Evolutionary conservation across 2,329 filamentous ascomycete genomes (phyloP), one percentile per base, ranked within the genome.

Genomic region (Byssothecium circinans): DNA sequence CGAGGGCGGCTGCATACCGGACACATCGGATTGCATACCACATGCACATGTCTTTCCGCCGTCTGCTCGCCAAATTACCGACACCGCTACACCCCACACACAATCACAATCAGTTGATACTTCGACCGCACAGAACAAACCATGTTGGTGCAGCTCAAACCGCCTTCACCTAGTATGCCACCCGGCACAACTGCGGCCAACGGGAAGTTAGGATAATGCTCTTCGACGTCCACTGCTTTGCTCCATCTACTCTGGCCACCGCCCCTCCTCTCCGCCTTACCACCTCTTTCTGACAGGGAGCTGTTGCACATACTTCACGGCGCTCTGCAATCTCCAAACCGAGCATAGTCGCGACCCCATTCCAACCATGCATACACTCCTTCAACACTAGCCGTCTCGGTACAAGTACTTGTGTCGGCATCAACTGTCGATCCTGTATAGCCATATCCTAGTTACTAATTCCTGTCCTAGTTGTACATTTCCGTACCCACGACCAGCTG

Each of bases 1-100:
- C 49, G 36, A 45, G 50, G 42, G 44, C 35, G 37, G 49, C 43
- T 56, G 56, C 57, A 58, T 58, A 37, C 52, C 54, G 41, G 35
- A 36, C 39, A 37, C 25, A 27, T 32, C 7, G 7, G 25, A 11
- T 47, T 53, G 30, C 41, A 32, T 37, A 20, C 36, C 43, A 39
- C 35, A 27, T 15, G 25, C 17, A 23, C 17, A 37, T 41, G 46
- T 33, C 41, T 35, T 32, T 52, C 43, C 52, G 52, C 54, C 20
- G 49, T 48, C 49, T 12, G 20, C 6, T 30, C 29, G 20, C 15
- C n/a, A n/a, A n/a, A n/a, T n/a, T n/a, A n/a, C n/a, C n/a, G n/a
- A n/a, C n/a, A n/a, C n/a, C n/a, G n/a, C n/a, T n/a, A n/a, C n/a
- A n/a, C n/a, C n/a, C n/a, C n/a, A n/a, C n/a, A n/a, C n/a, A n/a